Percentiles rank a stretch among this genome's conserved stretches.
These are phyloP conservation scores for Effrenium voratum DNA, from an alignment of 73 alveolate genomes.

Conservation along the genomic window DNA sequence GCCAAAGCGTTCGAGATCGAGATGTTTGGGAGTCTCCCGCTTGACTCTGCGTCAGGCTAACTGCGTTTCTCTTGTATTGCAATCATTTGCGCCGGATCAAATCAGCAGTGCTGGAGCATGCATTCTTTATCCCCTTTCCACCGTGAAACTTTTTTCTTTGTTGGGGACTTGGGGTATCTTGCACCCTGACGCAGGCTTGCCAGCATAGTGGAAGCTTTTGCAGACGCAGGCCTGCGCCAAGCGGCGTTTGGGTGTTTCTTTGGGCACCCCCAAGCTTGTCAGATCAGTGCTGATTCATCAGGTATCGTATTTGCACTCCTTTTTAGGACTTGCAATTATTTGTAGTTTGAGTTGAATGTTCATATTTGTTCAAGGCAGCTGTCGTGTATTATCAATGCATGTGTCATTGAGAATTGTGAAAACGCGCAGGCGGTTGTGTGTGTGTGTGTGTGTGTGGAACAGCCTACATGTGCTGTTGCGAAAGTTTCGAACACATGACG, in stretches of 20 bases:
- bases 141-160: neutral
- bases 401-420: no score
- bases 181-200: neutral
- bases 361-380: neutral
- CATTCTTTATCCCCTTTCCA: neutral
- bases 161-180: neutral
- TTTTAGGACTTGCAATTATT: neutral
- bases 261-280: neutral
- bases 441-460: no score
- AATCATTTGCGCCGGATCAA: neutral
- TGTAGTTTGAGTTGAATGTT: no score
- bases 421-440: no score
- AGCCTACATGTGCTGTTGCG: no score
- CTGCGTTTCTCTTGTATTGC: neutral
- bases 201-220: constrained; percentile 5
- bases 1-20: no score
- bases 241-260: neutral
- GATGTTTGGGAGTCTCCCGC: no score
- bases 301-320: neutral
- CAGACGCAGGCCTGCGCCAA: neutral
- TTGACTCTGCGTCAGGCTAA: neutral
- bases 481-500: no score
- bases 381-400: neutral
- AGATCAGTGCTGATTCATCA: neutral
- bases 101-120: neutral